Evolutionary conservation across 352 stramenopile species (phyloP).

Genomic region (Globisporangium uncinulatum): DNA sequence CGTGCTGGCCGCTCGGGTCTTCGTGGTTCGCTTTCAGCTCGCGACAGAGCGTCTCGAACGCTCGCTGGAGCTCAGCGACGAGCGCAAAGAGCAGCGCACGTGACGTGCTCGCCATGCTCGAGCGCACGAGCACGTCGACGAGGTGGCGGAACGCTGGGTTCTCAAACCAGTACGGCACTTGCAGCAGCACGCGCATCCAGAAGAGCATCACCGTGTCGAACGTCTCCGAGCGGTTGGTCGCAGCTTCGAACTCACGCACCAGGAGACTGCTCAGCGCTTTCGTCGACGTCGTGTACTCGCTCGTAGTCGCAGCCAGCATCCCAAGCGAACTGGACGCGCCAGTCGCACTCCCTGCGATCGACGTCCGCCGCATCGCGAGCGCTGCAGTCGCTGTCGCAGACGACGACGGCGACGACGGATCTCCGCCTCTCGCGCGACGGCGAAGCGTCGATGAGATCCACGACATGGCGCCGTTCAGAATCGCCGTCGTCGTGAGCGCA

Average conservation of each 20-base stretch:
- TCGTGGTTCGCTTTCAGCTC: constrained; percentile 25
- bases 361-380: constrained; percentile 44
- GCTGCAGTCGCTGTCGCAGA: constrained; percentile 32
- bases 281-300: constrained; percentile 44
- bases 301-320: constrained; percentile 30
- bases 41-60: constrained; percentile 32
- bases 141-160: constrained; percentile 61
- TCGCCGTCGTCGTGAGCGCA: constrained; percentile 41
- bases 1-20: constrained; percentile 17
- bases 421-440: constrained; percentile 24
- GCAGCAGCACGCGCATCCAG: constrained; percentile 57
- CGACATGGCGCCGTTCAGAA: constrained; percentile 53
- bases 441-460: constrained; percentile 53
- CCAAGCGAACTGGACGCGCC: constrained; percentile 28
- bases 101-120: constrained; percentile 38
- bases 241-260: constrained; percentile 58
- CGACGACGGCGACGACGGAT: constrained; percentile 21
- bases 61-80: constrained; percentile 26
- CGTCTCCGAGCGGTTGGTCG: constrained; percentile 21
- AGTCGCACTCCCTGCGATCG: constrained; percentile 26
- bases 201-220: constrained; percentile 41
- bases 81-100: constrained; percentile 30
- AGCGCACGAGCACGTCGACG: constrained; percentile 59
- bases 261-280: constrained; percentile 49
- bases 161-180: constrained; percentile 79